Base-by-base conservation (phyloP, 1,139 yeast genomes). In the Kluyveromyces sp. region DNA sequence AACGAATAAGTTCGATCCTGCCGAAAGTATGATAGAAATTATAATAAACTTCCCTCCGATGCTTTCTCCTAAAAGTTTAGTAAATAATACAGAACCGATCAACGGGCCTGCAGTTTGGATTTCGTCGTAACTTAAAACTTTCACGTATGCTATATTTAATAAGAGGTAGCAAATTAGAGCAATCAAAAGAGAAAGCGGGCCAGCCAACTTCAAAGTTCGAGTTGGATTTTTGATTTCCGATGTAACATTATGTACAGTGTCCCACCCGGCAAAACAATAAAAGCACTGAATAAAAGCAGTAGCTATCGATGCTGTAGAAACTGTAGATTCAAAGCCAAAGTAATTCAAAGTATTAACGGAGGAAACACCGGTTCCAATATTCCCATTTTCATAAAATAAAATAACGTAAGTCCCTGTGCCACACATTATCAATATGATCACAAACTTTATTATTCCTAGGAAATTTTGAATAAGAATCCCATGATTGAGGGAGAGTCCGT, bases 231-330 rank as follows among this genome's bases (percentile, higher is more conserved):
- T 74, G 34, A 80, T 75, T 55, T 81, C 87, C 45, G 77, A 77
- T 1, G 82, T 70, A 10, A 78, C 82, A 0, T 80, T 72, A 56
- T 80, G 85, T 4, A 79, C 81, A 25, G 78, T 67, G 53, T 74
- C 78, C 86, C 86, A 80, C 2, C 87, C 87, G 2, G 78, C 70
- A 50, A 74, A 78, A 4, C 83, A 77, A 64, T 78, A 80, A 47
- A 78, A 70, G 2, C 83, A 80, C 55, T 77, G 77, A 25, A 79
- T 71, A 28, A 79, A 71, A 0, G 83, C 83, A 47, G 77, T 66
- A 0, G 83, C 74, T 50, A 79, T 66, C 1, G 77, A 69, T 0
- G 83, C 68, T 1, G 71, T 47, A 2, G 74, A 61, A 0, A 75
- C 69, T 15, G 21, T 15, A 15, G 21, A 15, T 15, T 15, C 21